Conservation (phyloP, 805 yeast species). For the Blastobotrys peoriensis region DNA sequence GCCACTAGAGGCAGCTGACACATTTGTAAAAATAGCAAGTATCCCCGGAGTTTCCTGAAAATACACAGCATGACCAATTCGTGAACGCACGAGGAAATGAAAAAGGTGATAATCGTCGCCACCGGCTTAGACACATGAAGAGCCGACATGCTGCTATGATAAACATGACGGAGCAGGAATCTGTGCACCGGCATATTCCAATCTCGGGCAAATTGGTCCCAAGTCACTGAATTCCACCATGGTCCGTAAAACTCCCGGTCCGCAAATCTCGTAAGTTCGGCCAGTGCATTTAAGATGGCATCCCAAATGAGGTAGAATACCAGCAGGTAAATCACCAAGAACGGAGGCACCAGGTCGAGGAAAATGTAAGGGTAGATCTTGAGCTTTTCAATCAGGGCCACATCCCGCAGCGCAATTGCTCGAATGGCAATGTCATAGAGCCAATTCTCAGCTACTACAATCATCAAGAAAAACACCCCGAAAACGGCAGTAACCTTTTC, state of each 20-base stretch:
- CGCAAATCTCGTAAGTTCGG: constrained; percentile 79
- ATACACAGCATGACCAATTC: constrained; percentile 90
- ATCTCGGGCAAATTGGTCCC: constrained; percentile 88
- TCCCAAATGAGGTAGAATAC: constrained; percentile 94
- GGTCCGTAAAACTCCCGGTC: constrained; percentile 92
- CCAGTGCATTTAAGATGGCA: constrained; percentile 80
- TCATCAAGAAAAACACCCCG: constrained; percentile 81
- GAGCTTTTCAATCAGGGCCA: constrained; percentile 43
- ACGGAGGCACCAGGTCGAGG: constrained; percentile 73
- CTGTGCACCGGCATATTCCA: constrained; percentile 96
- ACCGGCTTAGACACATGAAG: constrained; percentile 54
- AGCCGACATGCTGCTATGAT: constrained; percentile 81
- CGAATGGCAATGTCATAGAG: constrained; percentile 67
- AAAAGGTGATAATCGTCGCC: constrained; percentile 57
- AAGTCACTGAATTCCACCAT: constrained; percentile 96
- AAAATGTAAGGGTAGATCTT: constrained; percentile 51
- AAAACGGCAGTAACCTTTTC: constrained; percentile 74
- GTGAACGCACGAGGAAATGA: constrained; percentile 77
- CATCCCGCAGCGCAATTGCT: constrained; percentile 47
- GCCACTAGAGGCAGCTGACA: constrained; percentile 75
- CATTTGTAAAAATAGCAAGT: constrained; percentile 76
- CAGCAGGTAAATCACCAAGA: constrained; percentile 66
- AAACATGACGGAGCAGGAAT: constrained; percentile 86
- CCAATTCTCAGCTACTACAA: constrained; percentile 65
- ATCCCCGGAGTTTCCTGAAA: constrained; percentile 74